These are phyloP conservation scores for Pythium myriotylum DNA, from an alignment of 352 stramenopile species.

Conservation along the genomic window DNA sequence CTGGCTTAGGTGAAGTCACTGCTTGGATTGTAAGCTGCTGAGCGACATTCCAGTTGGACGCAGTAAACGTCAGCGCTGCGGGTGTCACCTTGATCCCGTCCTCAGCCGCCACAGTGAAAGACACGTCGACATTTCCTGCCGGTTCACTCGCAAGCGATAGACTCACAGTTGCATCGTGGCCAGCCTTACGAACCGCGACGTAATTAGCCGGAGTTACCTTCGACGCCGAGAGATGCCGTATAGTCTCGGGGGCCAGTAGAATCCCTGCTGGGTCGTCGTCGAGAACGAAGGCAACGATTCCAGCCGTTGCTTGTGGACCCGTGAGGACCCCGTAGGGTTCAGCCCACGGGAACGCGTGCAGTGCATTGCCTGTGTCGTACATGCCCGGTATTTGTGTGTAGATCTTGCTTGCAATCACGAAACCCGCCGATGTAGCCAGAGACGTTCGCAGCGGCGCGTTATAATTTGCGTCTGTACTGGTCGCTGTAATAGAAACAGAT, in stretches of 20 bases:
- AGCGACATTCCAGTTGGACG: conserved; percentile 32
- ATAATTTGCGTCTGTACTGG: conserved; percentile 49
- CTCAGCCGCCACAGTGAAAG: conserved; percentile 26
- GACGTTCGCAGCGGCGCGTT: conserved; percentile 34
- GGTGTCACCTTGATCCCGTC: conserved; percentile 38
- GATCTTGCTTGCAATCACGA: conserved; percentile 43
- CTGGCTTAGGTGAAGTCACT: conserved; percentile 1
- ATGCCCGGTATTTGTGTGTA: conserved; percentile 50
- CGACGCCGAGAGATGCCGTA: conserved; percentile 34
- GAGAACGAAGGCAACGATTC: conserved; percentile 46
- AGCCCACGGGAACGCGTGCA: conserved; percentile 54
- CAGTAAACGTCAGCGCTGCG: conserved; percentile 32
- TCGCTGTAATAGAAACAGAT: conserved; percentile 33
- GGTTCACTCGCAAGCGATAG: conserved; percentile 48
- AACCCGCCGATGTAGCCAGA: conserved; percentile 20
- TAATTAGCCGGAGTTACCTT: conserved; percentile 15
- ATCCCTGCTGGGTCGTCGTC: conserved; percentile 56
- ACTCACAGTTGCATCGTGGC: conserved; percentile 44
- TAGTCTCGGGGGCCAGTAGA: conserved; percentile 35
- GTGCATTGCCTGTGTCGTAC: conserved; percentile 59
- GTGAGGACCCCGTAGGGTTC: conserved; percentile 54
- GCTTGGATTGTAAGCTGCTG: conserved; percentile 33
- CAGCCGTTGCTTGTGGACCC: conserved; percentile 27
- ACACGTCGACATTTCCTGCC: conserved; percentile 38
- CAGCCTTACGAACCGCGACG: conserved; percentile 31